Evolutionary conservation across 2,329 filamentous ascomycete genomes (phyloP), one percentile per base, ranked within the genome.

Genomic region (Sclerotinia trifoliorum): DNA sequence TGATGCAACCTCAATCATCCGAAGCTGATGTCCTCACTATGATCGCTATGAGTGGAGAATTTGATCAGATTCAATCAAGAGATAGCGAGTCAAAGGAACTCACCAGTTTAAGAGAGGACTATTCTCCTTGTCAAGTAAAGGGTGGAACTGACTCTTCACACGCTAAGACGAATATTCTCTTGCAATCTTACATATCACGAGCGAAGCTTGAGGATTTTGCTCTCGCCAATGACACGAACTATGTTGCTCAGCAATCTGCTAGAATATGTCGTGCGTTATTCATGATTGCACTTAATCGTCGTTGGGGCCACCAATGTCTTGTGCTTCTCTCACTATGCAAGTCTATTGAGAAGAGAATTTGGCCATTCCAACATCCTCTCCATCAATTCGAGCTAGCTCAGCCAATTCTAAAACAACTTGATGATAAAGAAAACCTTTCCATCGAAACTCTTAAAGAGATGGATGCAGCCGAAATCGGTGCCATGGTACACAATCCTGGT

Each of bases 31-130:
- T 97, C 58, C 82, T 99, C 66, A 92, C 91, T 76, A 98, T 99
- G 93, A 93, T 99, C 76, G 94, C 93, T 74, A 93, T 95, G 91
- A 97, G 94, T 78, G 93, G 94, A 72, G 95, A 99, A 78, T 99
- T 99, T 74, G 93, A 98, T 81, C 97, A 99, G 73, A 92, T 99
- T 54, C 94, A 97, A 77, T 93, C 91, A 6, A 85, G 96, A 70
- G 95, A 99, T 67, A 95, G 82, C 64, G 96, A 99, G 79, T 89
- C 90, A 68, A 91, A 94, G 74, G 96, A 99, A 78, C 83, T 99
- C n/a, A 85, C 85, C 24, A 84, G 86, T 29, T 83, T 99, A 65
- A 88, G 87, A 71, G 83, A 91, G 0, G 72, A 54, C 15, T 65
- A 73, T 24, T 86, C 91, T 17, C 89, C 90, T 24, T 97, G 94